phyloP scores from a whole-genome alignment of 2,329 filamentous ascomycete genomes.

The Fusarium agapanthi region DNA sequence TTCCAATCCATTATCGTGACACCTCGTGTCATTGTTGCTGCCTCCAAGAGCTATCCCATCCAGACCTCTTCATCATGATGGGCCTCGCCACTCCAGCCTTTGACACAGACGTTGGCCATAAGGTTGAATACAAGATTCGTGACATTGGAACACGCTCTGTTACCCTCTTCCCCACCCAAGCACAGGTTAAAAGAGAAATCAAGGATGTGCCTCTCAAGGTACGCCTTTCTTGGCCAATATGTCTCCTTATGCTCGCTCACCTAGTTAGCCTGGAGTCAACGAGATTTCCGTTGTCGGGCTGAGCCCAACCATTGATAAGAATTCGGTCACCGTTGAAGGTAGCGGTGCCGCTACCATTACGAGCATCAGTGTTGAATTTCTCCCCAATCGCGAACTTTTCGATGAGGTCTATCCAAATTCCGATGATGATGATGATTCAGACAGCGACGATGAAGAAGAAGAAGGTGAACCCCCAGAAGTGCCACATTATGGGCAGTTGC shows the following conservation, averaged over 20 bases:
- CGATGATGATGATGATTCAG: conserved; percentile 47
- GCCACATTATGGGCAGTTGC: conserved; percentile 18
- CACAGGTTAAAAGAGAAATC: conserved; percentile 69
- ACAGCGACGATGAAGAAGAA: conserved; percentile 38
- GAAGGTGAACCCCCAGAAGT: conserved; percentile 39
- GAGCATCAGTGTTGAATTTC: conserved; percentile 68
- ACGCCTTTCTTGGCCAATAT: not conserved
- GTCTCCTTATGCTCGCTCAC: not conserved
- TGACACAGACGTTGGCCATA: conserved; percentile 52
- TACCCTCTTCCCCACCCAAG: conserved; percentile 68
- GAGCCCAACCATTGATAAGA: conserved; percentile 63
- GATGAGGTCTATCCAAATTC: conserved; percentile 62
- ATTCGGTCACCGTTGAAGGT: conserved; percentile 69
- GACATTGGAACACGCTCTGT: conserved; percentile 68
- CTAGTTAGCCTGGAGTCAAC: conserved; percentile 60
- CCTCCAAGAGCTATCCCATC: not conserved
- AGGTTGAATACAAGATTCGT: conserved; percentile 63
- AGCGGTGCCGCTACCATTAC: conserved; percentile 64
- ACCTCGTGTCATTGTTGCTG: not conserved
- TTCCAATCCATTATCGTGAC: not conserved
- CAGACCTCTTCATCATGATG: not conserved
- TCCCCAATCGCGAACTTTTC: conserved; percentile 64
- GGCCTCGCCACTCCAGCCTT: not conserved
- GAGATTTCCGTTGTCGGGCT: conserved; percentile 66
- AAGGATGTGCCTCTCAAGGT: conserved; percentile 55